A percentile compares a stretch with the other conserved stretches of the same genome.
Evolutionary conservation across 2,329 filamentous ascomycete genomes (phyloP).

Genomic region (Botrytis pseudocinerea): DNA sequence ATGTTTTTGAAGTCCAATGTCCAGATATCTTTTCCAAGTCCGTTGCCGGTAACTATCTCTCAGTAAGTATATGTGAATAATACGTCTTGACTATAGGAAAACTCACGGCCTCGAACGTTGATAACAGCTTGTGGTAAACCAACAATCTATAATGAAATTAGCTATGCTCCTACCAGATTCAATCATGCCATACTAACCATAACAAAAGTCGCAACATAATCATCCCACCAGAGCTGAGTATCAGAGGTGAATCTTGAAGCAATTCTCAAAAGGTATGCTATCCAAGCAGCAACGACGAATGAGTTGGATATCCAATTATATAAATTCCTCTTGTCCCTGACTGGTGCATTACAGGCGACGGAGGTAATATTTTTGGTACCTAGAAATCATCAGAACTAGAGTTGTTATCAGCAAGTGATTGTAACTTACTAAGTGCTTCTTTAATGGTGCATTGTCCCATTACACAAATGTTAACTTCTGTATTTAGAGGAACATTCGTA

Average conservation of each 20-base stretch:
- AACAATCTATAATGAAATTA: background rate
- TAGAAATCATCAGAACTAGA: background rate
- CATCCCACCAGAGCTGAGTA: slow-evolving; percentile 18
- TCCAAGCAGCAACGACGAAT: slow-evolving; percentile 13
- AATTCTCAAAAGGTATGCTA: slow-evolving; percentile 12
- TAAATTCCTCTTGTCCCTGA: background rate
- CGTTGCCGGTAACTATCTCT: slow-evolving; percentile 23
- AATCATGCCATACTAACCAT: slow-evolving; percentile 5
- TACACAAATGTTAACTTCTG: slow-evolving; percentile 2
- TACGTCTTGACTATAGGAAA: too few relatives aligned
- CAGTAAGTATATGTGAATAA: background rate
- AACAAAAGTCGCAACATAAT: slow-evolving; percentile 9
- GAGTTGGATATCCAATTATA: slow-evolving; percentile 12
- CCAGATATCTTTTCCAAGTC: slow-evolving; percentile 31
- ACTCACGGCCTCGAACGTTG: slow-evolving; percentile 18
- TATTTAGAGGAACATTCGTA: slow-evolving; percentile 4
- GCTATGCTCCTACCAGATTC: background rate
- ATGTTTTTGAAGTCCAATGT: slow-evolving; percentile 26
- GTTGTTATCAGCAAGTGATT: background rate
- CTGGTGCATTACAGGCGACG: slow-evolving; percentile 1
- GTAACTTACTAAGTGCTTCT: slow-evolving; percentile 6
- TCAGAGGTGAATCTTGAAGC: background rate
- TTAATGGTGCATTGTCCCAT: slow-evolving; percentile 8
- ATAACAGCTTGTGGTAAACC: slow-evolving; percentile 17
- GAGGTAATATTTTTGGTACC: slow-evolving; percentile 18